Conservation (phyloP, 2,329 filamentous ascomycete genomes). For the Coniella lustricola region DNA sequence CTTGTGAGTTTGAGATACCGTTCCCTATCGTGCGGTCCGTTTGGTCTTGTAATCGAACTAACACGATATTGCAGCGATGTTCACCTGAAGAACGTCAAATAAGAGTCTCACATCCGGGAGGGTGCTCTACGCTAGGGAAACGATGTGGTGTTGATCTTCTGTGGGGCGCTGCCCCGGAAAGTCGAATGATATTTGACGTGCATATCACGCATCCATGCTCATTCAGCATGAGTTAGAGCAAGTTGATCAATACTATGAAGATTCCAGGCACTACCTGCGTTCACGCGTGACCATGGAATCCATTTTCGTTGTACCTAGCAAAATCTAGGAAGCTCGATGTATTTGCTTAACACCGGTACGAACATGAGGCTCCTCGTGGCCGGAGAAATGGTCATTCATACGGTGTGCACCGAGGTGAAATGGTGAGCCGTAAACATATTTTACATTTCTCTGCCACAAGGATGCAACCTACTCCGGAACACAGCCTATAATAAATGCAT, state of each 20-base stretch:
- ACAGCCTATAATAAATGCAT: too few species aligned
- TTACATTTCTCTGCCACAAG: too few species aligned
- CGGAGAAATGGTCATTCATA: too few species aligned
- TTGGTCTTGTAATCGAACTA: conserved; percentile 13
- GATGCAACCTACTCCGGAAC: too few species aligned
- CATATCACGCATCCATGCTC: background rate
- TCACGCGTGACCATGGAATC: too few species aligned
- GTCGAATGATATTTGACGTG: background rate
- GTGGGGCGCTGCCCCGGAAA: background rate
- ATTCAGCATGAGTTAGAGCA: background rate
- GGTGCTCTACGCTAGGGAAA: background rate
- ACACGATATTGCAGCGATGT: conserved; percentile 24
- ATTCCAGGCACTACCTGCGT: too few species aligned
- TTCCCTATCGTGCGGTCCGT: background rate
- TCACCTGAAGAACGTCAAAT: conserved; percentile 27
- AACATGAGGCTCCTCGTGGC: too few species aligned
- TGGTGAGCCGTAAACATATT: too few species aligned
- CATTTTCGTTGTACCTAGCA: too few species aligned
- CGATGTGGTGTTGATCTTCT: background rate
- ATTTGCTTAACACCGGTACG: too few species aligned
- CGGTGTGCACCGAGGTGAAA: too few species aligned
- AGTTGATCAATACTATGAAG: background rate
- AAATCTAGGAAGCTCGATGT: too few species aligned
- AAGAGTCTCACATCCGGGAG: background rate
- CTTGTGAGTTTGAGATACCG: conserved; percentile 60